phyloP scores from a whole-genome alignment of 2,329 filamentous ascomycete genomes.

The Paracamarosporium sp. region DNA sequence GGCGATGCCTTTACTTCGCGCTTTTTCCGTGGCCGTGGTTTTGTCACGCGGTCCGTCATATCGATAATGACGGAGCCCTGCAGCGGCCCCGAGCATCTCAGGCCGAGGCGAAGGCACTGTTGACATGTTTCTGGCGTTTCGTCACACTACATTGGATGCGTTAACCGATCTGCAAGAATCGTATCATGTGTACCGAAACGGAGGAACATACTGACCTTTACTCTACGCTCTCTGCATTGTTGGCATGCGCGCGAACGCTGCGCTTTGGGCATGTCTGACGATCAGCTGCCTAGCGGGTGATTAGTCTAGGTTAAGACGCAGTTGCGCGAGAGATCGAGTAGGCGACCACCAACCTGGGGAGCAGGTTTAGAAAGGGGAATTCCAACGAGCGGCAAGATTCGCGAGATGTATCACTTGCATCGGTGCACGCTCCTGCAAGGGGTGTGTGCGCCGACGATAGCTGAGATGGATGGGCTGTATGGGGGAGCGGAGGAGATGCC shows the following conservation, averaged over 20 bases:
- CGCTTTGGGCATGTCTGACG: constrained; percentile 25
- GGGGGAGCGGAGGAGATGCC: neutral
- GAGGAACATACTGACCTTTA: constrained; percentile 32
- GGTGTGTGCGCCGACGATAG: neutral
- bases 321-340: neutral
- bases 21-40: constrained; percentile 34
- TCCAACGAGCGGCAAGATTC: constrained; percentile 16
- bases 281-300: neutral
- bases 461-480: constrained; percentile 6
- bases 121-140: constrained; percentile 37
- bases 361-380: constrained; percentile 20
- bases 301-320: constrained; percentile 2
- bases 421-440: neutral
- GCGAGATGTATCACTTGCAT: constrained; percentile 4
- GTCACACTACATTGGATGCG: constrained; percentile 32
- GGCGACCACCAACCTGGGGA: neutral
- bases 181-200: neutral
- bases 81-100: constrained; percentile 38
- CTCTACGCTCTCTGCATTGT: constrained; percentile 43
- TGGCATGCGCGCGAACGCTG: constrained; percentile 43
- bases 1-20: constrained; percentile 9
- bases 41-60: constrained; percentile 40
- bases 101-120: constrained; percentile 35
- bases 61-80: constrained; percentile 44
- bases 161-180: neutral